These are phyloP conservation scores for Globisporangium emineosum DNA, from an alignment of 352 stramenopile genomes.

Conservation along the genomic window DNA sequence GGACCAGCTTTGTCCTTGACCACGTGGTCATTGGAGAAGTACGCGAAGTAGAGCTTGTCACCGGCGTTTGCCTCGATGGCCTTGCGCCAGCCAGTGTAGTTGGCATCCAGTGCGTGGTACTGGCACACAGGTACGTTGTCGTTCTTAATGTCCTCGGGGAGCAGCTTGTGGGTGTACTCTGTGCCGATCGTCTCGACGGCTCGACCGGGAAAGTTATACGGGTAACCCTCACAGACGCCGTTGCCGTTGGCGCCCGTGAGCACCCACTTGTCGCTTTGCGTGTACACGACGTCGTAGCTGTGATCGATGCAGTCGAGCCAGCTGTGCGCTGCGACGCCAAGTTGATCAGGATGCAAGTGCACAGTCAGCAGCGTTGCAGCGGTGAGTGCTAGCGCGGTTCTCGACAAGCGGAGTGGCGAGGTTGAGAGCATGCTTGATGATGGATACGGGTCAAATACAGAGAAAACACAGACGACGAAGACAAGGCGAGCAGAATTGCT, in stretches of 20 bases:
- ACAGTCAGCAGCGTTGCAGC: background rate
- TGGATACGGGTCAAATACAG: background rate
- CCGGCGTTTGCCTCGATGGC: background rate
- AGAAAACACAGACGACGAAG: background rate
- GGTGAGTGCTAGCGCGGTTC: background rate
- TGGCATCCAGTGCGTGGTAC: background rate
- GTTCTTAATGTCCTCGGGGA: conserved; percentile 4
- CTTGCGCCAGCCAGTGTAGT: conserved; percentile 2
- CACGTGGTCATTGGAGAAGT: background rate
- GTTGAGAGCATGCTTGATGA: background rate
- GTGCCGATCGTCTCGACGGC: conserved; percentile 32
- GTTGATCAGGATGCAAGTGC: background rate
- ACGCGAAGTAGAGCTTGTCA: background rate
- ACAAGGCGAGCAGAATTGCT: too few relatives aligned
- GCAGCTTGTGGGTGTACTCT: conserved; percentile 49
- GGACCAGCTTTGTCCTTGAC: background rate
- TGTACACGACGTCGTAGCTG: conserved; percentile 39
- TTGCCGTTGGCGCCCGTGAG: conserved; percentile 39
- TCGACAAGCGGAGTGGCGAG: background rate
- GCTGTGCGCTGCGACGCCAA: background rate
- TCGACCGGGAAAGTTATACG: conserved; percentile 59
- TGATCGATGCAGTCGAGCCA: conserved; percentile 8
- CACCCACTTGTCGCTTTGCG: conserved; percentile 48
- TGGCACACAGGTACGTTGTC: background rate
- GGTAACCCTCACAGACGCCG: conserved; percentile 56